These are phyloP conservation scores for Tephrocybe sp. DNA, from an alignment of 768 basidiomycete species.

Conservation along the genomic window DNA sequence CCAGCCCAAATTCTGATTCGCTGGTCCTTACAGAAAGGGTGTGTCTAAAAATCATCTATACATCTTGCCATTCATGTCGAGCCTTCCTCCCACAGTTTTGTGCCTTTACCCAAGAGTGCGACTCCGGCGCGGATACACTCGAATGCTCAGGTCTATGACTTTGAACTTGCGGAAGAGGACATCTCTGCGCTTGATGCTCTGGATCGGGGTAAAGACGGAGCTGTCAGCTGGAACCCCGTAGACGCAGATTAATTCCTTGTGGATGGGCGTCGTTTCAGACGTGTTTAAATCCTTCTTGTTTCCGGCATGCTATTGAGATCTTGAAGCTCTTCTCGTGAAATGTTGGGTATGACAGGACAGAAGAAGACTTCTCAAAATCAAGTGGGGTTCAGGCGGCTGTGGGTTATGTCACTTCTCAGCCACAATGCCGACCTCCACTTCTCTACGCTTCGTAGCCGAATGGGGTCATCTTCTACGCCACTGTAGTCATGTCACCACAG, in stretches of 20 bases:
- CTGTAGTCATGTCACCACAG: neutral
- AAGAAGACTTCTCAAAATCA: no score
- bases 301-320: neutral
- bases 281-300: neutral
- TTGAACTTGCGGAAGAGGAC: slow-evolving; percentile 64
- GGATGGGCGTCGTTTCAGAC: neutral
- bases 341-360: no score
- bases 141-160: slow-evolving; percentile 76
- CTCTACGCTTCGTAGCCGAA: neutral
- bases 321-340: neutral
- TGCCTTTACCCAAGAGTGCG: slow-evolving; percentile 81
- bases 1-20: slow-evolving; percentile 82
- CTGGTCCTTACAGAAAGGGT: slow-evolving; percentile 89
- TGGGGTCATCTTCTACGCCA: neutral
- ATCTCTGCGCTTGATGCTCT: slow-evolving; percentile 63
- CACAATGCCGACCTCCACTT: neutral
- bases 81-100: slow-evolving; percentile 46
- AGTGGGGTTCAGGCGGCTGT: neutral
- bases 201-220: slow-evolving; percentile 71
- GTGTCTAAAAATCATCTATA: slow-evolving; percentile 19
- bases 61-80: neutral
- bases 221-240: slow-evolving; percentile 84
- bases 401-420: neutral
- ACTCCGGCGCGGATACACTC: slow-evolving; percentile 67
- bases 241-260: slow-evolving; percentile 44